Percentiles rank a stretch among this genome's conserved stretches.
These are phyloP conservation scores for Ceratobasidium sp. DNA, from an alignment of 1,284 basidiomycete species.

Conservation along the genomic window DNA sequence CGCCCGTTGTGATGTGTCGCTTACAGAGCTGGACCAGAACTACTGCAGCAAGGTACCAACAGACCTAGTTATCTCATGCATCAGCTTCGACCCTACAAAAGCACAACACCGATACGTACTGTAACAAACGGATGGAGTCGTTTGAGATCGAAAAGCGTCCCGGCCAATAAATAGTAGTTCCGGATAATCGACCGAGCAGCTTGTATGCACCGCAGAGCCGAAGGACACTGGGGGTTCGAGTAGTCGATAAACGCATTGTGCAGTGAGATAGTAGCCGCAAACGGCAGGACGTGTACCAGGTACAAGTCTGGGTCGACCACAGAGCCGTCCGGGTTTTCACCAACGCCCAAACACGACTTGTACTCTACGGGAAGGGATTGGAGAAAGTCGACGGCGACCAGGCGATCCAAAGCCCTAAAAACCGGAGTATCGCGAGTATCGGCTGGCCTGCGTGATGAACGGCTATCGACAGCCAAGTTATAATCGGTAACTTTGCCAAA, in stretches of 20 bases:
- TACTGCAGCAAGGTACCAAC: constrained; percentile 85
- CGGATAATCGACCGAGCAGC: constrained; percentile 73
- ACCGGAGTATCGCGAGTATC: constrained; percentile 50
- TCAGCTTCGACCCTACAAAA: constrained; percentile 3
- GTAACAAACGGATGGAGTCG: constrained; percentile 79
- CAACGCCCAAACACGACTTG: constrained; percentile 57
- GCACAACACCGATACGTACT: constrained; percentile 55
- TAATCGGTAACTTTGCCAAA: constrained; percentile 84
- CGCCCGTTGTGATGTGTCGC: constrained; percentile 77
- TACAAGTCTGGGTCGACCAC: constrained; percentile 79
- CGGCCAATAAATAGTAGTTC: constrained; percentile 74
- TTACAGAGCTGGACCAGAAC: constrained; percentile 84
- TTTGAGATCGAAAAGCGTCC: constrained; percentile 78
- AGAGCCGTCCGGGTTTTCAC: constrained; percentile 52
- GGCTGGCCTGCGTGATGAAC: constrained; percentile 4
- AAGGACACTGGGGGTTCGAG: constrained; percentile 64
- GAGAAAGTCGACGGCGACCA: constrained; percentile 70
- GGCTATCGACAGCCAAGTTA: constrained; percentile 69
- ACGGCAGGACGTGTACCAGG: constrained; percentile 81
- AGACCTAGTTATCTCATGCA: constrained; percentile 62
- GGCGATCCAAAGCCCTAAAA: constrained; percentile 70
- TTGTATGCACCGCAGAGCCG: constrained; percentile 72
- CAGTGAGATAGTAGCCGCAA: constrained; percentile 83
- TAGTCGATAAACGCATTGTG: constrained; percentile 83
- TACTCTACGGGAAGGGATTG: constrained; percentile 70